Evolutionary conservation across 768 basidiomycete species (phyloP).

Genomic region (Mrakia gelida): DNA sequence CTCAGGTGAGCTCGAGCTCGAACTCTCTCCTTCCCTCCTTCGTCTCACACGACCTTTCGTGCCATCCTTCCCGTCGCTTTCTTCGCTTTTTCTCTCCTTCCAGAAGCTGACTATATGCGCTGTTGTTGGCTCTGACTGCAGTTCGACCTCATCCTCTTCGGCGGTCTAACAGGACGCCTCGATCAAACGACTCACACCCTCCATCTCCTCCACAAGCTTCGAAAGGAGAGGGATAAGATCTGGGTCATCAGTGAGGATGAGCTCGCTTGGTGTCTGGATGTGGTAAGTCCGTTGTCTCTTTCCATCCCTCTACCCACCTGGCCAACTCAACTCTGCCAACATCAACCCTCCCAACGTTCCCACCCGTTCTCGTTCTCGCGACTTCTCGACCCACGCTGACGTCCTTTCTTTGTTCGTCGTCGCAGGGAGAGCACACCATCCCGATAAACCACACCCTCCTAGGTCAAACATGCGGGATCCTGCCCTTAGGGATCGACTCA

Average conservation of each 20-base stretch:
- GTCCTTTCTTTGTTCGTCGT: too few relatives aligned
- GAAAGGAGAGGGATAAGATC: constrained; percentile 44
- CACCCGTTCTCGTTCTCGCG: too few relatives aligned
- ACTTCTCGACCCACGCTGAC: not conserved
- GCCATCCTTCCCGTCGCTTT: not conserved
- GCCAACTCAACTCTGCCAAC: not conserved
- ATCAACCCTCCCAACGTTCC: not conserved
- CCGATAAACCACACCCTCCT: constrained; percentile 65
- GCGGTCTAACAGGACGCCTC: constrained; percentile 82
- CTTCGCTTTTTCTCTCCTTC: too few relatives aligned
- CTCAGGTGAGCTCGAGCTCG: constrained; percentile 11
- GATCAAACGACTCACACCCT: constrained; percentile 93
- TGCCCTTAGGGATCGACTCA: constrained; percentile 78
- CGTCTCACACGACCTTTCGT: too few relatives aligned
- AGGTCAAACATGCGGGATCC: constrained; percentile 87
- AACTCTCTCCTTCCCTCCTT: not conserved
- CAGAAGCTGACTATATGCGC: too few relatives aligned
- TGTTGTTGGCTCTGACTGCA: constrained; percentile 38
- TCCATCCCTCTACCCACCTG: not conserved
- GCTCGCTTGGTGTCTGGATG: constrained; percentile 80
- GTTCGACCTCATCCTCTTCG: constrained; percentile 72
- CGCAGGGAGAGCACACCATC: constrained; percentile 77
- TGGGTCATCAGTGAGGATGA: constrained; percentile 87
- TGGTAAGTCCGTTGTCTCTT: constrained; percentile 52
- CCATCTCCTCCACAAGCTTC: constrained; percentile 54